phyloP scores from a whole-genome alignment of 2,329 filamentous ascomycete genomes.

The Mariannaea sp. region DNA sequence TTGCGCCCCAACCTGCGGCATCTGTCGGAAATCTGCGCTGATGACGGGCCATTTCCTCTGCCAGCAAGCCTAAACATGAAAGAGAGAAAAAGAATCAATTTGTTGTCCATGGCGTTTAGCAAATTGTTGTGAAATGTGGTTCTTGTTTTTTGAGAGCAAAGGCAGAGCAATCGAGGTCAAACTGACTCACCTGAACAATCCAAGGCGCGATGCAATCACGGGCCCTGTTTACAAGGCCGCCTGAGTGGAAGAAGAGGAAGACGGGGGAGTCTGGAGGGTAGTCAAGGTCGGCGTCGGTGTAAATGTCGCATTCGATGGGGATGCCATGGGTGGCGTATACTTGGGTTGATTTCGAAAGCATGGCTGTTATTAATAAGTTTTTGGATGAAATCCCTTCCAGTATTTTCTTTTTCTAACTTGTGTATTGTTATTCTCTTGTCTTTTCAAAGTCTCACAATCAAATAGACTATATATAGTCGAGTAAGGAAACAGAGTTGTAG shows the following conservation, averaged over 20 bases:
- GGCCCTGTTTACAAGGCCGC: constrained; percentile 42
- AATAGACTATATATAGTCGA: too few species aligned
- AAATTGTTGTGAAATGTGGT: too few species aligned
- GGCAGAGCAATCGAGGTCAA: too few species aligned
- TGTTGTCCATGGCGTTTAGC: too few species aligned
- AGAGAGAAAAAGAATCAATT: too few species aligned
- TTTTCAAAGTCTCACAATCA: too few species aligned
- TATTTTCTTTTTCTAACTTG: too few species aligned
- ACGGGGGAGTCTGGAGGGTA: constrained; percentile 35
- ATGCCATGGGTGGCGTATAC: constrained; percentile 41
- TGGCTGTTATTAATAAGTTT: neutral
- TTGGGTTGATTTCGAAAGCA: constrained; percentile 37
- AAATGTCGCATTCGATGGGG: constrained; percentile 45
- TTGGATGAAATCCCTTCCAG: too few species aligned
- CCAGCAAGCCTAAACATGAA: constrained; percentile 34
- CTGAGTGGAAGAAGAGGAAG: constrained; percentile 46
- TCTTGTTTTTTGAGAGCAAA: too few species aligned
- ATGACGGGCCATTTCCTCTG: constrained; percentile 43
- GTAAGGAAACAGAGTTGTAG: too few species aligned
- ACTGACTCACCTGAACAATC: constrained; percentile 45
- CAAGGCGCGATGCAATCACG: constrained; percentile 42
- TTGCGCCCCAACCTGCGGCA: constrained; percentile 39
- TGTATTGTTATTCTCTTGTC: too few species aligned
- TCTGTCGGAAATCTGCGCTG: constrained; percentile 43
- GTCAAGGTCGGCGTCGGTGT: constrained; percentile 33